phyloP scores from a whole-genome alignment of 805 yeast genomes.

The Myxozyma mucilagina region DNA sequence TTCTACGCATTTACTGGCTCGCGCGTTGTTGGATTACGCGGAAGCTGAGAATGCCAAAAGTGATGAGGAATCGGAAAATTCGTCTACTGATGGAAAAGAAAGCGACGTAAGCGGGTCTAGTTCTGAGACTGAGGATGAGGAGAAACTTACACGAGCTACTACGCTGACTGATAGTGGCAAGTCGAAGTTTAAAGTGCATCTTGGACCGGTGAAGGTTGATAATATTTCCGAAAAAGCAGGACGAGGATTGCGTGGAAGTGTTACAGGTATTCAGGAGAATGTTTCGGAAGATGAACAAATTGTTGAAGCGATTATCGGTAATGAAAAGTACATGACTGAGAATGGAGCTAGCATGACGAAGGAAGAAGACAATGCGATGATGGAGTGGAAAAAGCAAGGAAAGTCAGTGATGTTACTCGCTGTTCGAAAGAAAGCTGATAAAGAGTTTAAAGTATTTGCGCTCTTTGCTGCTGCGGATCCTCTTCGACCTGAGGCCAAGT shows the following conservation, averaged over 20 bases:
- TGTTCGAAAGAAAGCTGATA: constrained; percentile 35
- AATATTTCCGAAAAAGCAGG: constrained; percentile 59
- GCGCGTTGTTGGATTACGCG: constrained; percentile 53
- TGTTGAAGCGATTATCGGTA: constrained; percentile 48
- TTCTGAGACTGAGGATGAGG: background rate
- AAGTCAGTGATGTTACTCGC: constrained; percentile 65
- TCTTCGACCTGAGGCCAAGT: constrained; percentile 53
- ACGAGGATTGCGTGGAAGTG: constrained; percentile 55
- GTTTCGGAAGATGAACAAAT: constrained; percentile 15
- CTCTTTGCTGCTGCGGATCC: constrained; percentile 61
- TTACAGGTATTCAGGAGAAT: constrained; percentile 35
- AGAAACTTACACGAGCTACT: background rate
- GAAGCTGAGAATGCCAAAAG: constrained; percentile 27
- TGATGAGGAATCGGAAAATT: background rate
- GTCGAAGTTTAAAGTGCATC: constrained; percentile 13
- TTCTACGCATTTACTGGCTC: constrained; percentile 70
- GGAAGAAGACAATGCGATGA: constrained; percentile 43
- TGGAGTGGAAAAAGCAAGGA: constrained; percentile 61
- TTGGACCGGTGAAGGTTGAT: constrained; percentile 42
- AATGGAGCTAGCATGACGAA: constrained; percentile 45
- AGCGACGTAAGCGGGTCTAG: background rate
- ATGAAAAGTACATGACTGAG: constrained; percentile 58
- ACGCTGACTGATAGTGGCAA: background rate
- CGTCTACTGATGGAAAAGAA: background rate
- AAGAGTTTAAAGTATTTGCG: constrained; percentile 46